phyloP scores from a whole-genome alignment of 495 filamentous ascomycete genomes.

The Neurospora sp. region DNA sequence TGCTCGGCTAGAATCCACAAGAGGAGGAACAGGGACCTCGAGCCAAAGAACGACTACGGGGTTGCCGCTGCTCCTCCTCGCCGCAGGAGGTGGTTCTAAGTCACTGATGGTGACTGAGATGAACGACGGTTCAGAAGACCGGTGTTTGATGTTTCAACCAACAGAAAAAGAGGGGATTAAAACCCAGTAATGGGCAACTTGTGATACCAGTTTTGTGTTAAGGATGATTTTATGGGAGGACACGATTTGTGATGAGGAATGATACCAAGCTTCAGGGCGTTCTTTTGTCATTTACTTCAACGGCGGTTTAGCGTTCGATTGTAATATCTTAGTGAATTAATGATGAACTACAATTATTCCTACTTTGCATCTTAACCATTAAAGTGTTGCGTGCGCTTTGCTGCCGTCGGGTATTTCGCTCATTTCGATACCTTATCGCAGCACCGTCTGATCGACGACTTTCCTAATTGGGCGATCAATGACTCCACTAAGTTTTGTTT shows the following conservation, averaged over 20 bases:
- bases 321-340: not conserved
- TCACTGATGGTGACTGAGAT: not conserved
- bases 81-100: constrained; percentile 2
- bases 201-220: not conserved
- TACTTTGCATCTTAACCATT: not conserved
- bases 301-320: not conserved
- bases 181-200: not conserved
- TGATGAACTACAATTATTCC: not conserved
- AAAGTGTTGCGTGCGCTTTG: not conserved
- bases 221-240: not conserved
- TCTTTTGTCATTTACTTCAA: not conserved
- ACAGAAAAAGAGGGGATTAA: not conserved
- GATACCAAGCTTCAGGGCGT: not conserved
- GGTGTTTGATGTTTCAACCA: not conserved
- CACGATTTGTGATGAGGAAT: not conserved
- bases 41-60: constrained; percentile 8
- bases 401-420: not conserved
- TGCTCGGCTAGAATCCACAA: constrained; percentile 32
- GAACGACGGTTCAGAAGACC: not conserved
- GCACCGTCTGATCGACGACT: not conserved
- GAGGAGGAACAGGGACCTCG: not conserved
- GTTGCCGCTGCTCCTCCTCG: constrained; percentile 1
- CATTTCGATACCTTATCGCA: not conserved
- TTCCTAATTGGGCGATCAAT: not conserved
- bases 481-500: not conserved